Evolutionary conservation across 257 asterid species (phyloP).

Genomic region (Primulina eburnea): DNA sequence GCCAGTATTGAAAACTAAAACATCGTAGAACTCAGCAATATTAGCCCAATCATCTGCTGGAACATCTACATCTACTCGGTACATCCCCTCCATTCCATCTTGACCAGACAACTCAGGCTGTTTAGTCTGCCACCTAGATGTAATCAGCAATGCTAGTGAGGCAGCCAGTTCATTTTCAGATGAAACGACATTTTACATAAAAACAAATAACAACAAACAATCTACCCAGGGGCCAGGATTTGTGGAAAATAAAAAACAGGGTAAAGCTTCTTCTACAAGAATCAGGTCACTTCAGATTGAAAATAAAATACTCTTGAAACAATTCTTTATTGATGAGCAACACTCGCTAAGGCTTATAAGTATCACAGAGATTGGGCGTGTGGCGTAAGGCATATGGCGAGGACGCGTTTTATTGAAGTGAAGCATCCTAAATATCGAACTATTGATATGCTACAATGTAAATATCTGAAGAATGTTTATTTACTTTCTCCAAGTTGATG

Average conservation of each 20-base stretch:
- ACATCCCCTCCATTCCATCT: slow-evolving; percentile 57
- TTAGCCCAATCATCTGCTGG: slow-evolving; percentile 87
- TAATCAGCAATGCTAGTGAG: slow-evolving; percentile 67
- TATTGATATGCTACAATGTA: too few relatives aligned
- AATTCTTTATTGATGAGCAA: background rate
- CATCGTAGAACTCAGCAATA: slow-evolving; percentile 68
- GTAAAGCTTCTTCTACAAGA: slow-evolving; percentile 2
- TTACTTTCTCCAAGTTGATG: background rate
- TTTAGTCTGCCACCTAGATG: slow-evolving; percentile 77
- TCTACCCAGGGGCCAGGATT: slow-evolving; percentile 8
- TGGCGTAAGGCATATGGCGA: too few relatives aligned
- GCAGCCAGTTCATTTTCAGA: slow-evolving; percentile 27
- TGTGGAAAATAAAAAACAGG: slow-evolving; percentile 15
- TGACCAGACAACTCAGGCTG: slow-evolving; percentile 39
- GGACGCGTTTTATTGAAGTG: too few relatives aligned
- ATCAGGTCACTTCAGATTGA: too few relatives aligned
- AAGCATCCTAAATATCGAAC: too few relatives aligned
- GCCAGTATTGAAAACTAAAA: slow-evolving; percentile 88
- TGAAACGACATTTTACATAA: slow-evolving; percentile 15
- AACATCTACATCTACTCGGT: slow-evolving; percentile 79
- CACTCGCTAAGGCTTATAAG: background rate
- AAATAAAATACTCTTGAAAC: background rate
- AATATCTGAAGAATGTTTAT: too few relatives aligned
- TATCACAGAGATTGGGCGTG: background rate
- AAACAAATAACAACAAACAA: background rate